Evolutionary conservation across 2,329 filamentous ascomycete species (phyloP).

Genomic region (Claviceps sorghi): DNA sequence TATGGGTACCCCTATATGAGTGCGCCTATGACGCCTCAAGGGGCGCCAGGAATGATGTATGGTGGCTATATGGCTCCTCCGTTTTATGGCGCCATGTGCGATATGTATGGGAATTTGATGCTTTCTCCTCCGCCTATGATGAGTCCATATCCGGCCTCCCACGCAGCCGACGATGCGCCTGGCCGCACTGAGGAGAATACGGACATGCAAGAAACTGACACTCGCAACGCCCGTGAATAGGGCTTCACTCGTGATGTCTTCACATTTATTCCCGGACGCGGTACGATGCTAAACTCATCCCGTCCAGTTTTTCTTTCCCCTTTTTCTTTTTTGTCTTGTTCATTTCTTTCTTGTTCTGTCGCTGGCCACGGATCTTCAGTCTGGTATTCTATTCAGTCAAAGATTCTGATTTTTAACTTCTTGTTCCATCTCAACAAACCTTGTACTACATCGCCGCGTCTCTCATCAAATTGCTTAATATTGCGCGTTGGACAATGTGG

Average conservation of each 20-base stretch:
- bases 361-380: not conserved
- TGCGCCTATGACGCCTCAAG: constrained; percentile 10
- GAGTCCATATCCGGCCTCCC: constrained; percentile 5
- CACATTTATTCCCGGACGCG: not conserved
- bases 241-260: not conserved
- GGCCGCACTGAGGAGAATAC: not conserved
- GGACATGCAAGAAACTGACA: not conserved
- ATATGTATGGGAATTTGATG: constrained; percentile 10
- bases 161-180: not conserved
- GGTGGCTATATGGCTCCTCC: constrained; percentile 10
- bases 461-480: not conserved
- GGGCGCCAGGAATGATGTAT: constrained; percentile 10
- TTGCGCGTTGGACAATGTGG: not conserved
- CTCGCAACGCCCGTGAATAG: not conserved
- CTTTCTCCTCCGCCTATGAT: constrained; percentile 11
- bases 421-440: not conserved
- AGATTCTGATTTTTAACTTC: not conserved
- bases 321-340: not conserved
- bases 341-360: not conserved
- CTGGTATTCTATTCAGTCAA: not conserved
- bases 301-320: not conserved
- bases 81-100: constrained; percentile 9
- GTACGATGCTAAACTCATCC: not conserved
- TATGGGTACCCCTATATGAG: constrained; percentile 9
- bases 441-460: not conserved